Evolutionary conservation across 768 basidiomycete genomes (phyloP), one percentile per base, ranked within the genome.

Genomic region (Favolaschia claudopus): DNA sequence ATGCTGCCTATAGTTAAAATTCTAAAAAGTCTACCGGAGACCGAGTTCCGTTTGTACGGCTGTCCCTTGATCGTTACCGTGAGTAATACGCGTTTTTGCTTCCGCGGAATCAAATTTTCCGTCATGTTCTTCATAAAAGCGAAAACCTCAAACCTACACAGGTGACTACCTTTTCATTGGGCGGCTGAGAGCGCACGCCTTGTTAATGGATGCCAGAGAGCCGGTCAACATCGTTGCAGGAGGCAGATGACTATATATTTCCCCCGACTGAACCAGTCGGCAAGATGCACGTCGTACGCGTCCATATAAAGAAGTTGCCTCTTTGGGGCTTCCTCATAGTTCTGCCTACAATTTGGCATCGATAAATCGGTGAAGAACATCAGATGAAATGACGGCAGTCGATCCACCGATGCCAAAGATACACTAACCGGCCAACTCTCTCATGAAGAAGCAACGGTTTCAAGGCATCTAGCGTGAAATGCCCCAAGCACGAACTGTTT

Each of bases 91-190:
- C 25, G 13, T 10, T 6, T 60, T 60, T 60, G 50, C 45, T 45
- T 64, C 58, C 63, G 63, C 63, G 63, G 63, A 60, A 52, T 28
- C 38, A 55, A 48, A 37, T 56, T 42, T 14, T 45, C 10, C n/a
- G 25, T 24, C n/a, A n/a, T 17, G 20, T 32, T 14, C 22, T 32
- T 24, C 46, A 55, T 49, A 14, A 13, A 33, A 15, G 17, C 13
- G 20, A 22, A 46, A 32, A 48, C 44, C 33, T 31, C 37, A 20
- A 62, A 19, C 46, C 10, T 31, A 36, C 29, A 12, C 43, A 59
- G 48, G 37, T 47, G 42, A 52, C 48, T 48, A 57, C 47, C 20
- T 27, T 56, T 33, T n/a, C 53, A 45, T 31, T 43, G 36, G 38
- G 17, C 8, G 45, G 40, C 32, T 60, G 48, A 38, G 47, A 54